A percentile compares a stretch with the other conserved stretches of the same genome.
Evolutionary conservation across 345 rosid species (phyloP).

Genomic region (Limnanthes douglasii): DNA sequence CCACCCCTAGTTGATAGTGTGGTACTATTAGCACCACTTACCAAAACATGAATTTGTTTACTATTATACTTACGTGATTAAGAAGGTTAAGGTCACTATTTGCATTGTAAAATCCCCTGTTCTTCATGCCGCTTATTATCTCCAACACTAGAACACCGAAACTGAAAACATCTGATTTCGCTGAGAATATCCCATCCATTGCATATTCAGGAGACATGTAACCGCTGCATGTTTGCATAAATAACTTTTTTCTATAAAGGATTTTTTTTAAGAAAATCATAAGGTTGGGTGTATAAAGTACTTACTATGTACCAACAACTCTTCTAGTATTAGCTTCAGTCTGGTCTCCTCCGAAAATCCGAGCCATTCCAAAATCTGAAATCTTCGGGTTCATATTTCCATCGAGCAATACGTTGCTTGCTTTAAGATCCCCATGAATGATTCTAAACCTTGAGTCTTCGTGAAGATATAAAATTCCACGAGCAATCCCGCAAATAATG

Average conservation of each 20-base stretch:
- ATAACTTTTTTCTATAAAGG: neutral
- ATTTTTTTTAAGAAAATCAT: slow-evolving; percentile 1
- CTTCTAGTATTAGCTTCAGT: slow-evolving; percentile 35
- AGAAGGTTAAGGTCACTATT: slow-evolving; percentile 26
- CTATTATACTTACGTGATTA: slow-evolving; percentile 27
- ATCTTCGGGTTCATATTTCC: slow-evolving; percentile 63
- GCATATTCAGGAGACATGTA: slow-evolving; percentile 73
- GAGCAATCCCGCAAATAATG: slow-evolving; percentile 51
- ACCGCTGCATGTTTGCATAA: slow-evolving; percentile 24
- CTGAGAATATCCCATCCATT: slow-evolving; percentile 42
- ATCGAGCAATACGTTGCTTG: slow-evolving; percentile 49
- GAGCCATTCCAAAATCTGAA: slow-evolving; percentile 69
- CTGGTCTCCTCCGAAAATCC: slow-evolving; percentile 42
- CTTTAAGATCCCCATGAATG: slow-evolving; percentile 57
- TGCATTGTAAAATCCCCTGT: slow-evolving; percentile 18
- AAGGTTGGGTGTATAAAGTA: neutral
- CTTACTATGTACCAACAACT: slow-evolving; percentile 73
- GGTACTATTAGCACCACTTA: no score
- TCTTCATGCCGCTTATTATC: slow-evolving; percentile 33
- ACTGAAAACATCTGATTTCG: slow-evolving; percentile 48
- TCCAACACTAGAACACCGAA: slow-evolving; percentile 52
- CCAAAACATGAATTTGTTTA: no score
- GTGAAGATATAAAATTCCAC: slow-evolving; percentile 62
- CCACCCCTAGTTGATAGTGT: no score
- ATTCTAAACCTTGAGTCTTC: slow-evolving; percentile 62